Evolutionary conservation across 208 protist genomes (phyloP).

Genomic region (Leishmania gerbilli): DNA sequence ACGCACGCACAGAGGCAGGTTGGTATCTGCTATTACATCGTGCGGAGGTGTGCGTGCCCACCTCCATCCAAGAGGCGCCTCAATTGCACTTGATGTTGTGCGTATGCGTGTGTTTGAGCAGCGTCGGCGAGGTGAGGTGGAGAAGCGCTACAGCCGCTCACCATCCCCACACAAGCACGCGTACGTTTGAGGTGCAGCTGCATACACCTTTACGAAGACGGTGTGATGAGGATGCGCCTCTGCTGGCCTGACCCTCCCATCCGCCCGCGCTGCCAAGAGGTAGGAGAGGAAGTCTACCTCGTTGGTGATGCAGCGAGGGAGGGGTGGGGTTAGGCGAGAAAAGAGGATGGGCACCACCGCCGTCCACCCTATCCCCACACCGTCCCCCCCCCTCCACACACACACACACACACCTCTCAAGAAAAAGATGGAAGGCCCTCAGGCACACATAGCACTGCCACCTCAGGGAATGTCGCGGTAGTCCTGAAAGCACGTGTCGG

Average conservation of each 20-base stretch:
- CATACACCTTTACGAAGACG: not conserved
- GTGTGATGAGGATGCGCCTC: not conserved
- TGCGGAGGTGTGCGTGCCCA: not conserved
- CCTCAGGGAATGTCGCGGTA: not conserved
- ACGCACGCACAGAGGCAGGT: not conserved
- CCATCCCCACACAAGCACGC: not conserved
- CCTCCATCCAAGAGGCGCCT: not conserved
- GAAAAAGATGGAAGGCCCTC: not conserved
- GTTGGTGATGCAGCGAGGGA: not conserved
- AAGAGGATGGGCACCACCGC: not conserved
- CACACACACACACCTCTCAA: not conserved
- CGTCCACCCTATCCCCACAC: not conserved
- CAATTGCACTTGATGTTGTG: not conserved
- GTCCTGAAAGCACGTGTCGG: conserved; percentile 49
- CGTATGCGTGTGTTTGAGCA: not conserved
- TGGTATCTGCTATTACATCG: not conserved
- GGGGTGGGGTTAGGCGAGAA: not conserved
- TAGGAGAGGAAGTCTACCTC: not conserved
- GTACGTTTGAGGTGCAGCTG: not conserved
- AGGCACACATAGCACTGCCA: not conserved
- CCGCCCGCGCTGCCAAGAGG: not conserved
- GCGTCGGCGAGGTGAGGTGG: not conserved
- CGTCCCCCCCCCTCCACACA: too few relatives aligned
- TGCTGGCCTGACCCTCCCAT: not conserved
- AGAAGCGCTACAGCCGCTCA: not conserved